Evolutionary conservation across 306 rosid species (phyloP), one percentile per base, ranked within the genome.

Genomic region (Cicer cuneatum): DNA sequence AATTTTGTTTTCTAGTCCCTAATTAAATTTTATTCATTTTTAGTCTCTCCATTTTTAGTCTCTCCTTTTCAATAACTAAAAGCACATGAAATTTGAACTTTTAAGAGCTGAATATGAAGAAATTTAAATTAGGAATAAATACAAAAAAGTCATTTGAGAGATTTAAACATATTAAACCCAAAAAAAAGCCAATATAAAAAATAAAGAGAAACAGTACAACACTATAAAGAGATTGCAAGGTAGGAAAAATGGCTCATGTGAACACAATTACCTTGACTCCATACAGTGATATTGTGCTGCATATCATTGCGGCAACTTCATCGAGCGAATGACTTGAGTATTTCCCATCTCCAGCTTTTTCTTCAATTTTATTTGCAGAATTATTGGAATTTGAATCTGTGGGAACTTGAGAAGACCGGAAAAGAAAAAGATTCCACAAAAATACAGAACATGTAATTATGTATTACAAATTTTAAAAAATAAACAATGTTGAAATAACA

Each of bases 261-360:
- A 71, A 78, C 74, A 72, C 78, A 74, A 83, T 86, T 80, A 92
- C 99, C 92, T 95, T 95, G 73, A 82, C 89, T 72, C 90, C 99
- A 83, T 90, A 95, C 24, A 90, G 82, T 24, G 98, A 82, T 81
- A 95, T 84, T 35, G 99, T 95, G 82, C 73, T 89, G 84, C 89
- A 89, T 59, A 95, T 92, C 99, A 95, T 92, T 80, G 86, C 89
- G 1, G 93, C 81, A 85, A 95, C 92, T 87, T 95, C 99, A 64
- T 95, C 99, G 29, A 95, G 93, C 76, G 99, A 95, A 87, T 95
- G 99, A 71, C 88, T 85, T 15, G 96, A 95, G 83, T 89, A 95
- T 82, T 85, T 95, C 61, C 84, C 90, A 14, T 91, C 96, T 77
- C 89, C 94, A 73, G 83, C 81, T 83, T 87, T 94, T 58, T 95